Conservation (phyloP, 129 eudicot genomes). For the Chrysanthemum makinoi region DNA sequence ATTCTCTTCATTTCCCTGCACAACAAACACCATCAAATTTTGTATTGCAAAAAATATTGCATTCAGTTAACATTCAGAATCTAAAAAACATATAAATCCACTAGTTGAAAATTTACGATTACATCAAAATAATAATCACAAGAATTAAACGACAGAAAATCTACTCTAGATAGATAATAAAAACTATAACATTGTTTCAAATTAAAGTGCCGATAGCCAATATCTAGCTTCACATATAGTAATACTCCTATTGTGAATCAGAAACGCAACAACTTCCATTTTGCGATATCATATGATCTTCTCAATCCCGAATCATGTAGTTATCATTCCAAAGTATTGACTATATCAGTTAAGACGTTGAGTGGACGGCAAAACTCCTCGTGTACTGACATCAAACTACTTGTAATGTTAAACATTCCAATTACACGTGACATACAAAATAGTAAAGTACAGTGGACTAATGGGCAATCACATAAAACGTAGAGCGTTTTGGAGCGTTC, state of each 20-base stretch:
- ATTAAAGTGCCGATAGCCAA: background rate
- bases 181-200: background rate
- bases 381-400: background rate
- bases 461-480: no score
- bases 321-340: background rate
- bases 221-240: background rate
- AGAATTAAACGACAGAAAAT: background rate
- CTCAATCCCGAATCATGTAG: background rate
- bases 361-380: no score
- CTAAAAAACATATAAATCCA: background rate
- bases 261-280: constrained; percentile 1
- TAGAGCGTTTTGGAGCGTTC: no score
- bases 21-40: background rate
- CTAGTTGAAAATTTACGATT: background rate
- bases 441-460: background rate
- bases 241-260: no score
- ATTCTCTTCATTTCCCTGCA: constrained; percentile 67
- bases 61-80: background rate
- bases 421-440: background rate
- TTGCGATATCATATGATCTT: background rate
- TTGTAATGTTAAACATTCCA: background rate
- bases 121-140: background rate
- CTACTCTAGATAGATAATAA: background rate
- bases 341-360: background rate
- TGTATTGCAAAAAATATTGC: background rate